Conservation (phyloP, 2,329 filamentous ascomycete genomes). For the Tolypocladium ovalisporum region DNA sequence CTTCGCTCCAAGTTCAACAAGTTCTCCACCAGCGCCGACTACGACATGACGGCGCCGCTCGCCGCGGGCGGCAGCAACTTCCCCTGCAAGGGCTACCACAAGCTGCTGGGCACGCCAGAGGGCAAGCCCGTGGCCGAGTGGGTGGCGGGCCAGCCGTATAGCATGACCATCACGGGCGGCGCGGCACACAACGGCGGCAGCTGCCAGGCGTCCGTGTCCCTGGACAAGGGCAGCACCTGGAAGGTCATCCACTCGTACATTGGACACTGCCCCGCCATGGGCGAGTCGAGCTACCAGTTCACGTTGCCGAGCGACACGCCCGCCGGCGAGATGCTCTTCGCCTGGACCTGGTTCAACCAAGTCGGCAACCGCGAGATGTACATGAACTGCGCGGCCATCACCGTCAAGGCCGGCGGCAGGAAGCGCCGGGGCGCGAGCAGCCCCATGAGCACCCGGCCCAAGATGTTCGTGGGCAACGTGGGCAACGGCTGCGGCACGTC, state of each 20-base stretch:
- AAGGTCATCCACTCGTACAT: slow-evolving; percentile 52
- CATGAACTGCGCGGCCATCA: slow-evolving; percentile 72
- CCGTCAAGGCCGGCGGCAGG: slow-evolving; percentile 34
- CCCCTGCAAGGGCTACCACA: slow-evolving; percentile 61
- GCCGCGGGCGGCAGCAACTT: slow-evolving; percentile 50
- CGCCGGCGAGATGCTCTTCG: slow-evolving; percentile 51
- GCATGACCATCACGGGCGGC: slow-evolving; percentile 52
- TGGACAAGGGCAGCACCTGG: slow-evolving; percentile 60
- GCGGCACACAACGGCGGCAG: slow-evolving; percentile 59
- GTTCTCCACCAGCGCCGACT: slow-evolving; percentile 46
- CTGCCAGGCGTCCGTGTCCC: slow-evolving; percentile 66
- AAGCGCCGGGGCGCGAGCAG: slow-evolving; percentile 17
- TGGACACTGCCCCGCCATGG: slow-evolving; percentile 38
- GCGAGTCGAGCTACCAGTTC: slow-evolving; percentile 48
- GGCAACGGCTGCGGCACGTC: slow-evolving; percentile 46
- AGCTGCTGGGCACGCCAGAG: slow-evolving; percentile 33
- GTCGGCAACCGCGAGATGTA: slow-evolving; percentile 76
- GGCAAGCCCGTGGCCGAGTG: slow-evolving; percentile 50
- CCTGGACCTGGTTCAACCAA: slow-evolving; percentile 71
- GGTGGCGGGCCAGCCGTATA: slow-evolving; percentile 48
- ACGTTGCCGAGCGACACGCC: slow-evolving; percentile 53
- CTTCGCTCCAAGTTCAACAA: slow-evolving; percentile 43
- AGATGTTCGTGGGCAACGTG: slow-evolving; percentile 63
- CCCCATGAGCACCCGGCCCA: slow-evolving; percentile 46
- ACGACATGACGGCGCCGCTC: slow-evolving; percentile 62